Conservation (phyloP, 1,284 basidiomycete species). For the Heterobasidion annosum region DNA sequence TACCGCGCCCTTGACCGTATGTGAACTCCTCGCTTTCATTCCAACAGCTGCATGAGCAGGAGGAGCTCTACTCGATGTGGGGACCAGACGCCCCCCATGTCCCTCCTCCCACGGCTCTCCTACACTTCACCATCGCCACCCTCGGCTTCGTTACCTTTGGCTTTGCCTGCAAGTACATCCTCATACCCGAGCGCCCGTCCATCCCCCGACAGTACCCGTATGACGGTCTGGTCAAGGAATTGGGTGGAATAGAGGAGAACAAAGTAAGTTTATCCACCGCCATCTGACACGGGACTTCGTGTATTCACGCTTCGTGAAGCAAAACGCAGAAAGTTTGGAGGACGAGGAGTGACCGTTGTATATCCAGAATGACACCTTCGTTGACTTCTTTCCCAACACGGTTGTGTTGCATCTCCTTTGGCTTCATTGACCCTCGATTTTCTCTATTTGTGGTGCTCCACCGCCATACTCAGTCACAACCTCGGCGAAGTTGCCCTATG, state of each 20-base stretch:
- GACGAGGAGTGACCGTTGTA: constrained; percentile 13
- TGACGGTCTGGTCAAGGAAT: constrained; percentile 59
- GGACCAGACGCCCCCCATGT: constrained; percentile 69
- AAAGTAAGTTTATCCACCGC: constrained; percentile 34
- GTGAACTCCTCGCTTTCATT: background rate
- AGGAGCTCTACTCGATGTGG: constrained; percentile 85
- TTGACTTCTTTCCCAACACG: no score
- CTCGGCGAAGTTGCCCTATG: no score
- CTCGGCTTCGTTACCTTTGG: constrained; percentile 53
- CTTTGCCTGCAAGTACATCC: constrained; percentile 39
- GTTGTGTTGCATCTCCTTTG: no score
- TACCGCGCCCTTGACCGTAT: background rate
- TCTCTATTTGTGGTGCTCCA: no score
- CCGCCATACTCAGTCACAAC: no score
- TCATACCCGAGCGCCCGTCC: constrained; percentile 51
- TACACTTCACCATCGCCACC: constrained; percentile 54
- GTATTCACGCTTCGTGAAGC: constrained; percentile 3
- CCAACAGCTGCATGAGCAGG: constrained; percentile 70
- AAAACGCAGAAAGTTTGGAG: constrained; percentile 12
- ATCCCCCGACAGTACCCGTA: constrained; percentile 67
- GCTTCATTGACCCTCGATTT: no score
- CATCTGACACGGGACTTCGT: no score
- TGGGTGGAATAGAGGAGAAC: constrained; percentile 67
- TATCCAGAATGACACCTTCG: no score
- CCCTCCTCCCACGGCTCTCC: constrained; percentile 45